These are phyloP conservation scores for Pseudogymnoascus sp. DNA, from an alignment of 2,329 filamentous ascomycete species.

Conservation along the genomic window DNA sequence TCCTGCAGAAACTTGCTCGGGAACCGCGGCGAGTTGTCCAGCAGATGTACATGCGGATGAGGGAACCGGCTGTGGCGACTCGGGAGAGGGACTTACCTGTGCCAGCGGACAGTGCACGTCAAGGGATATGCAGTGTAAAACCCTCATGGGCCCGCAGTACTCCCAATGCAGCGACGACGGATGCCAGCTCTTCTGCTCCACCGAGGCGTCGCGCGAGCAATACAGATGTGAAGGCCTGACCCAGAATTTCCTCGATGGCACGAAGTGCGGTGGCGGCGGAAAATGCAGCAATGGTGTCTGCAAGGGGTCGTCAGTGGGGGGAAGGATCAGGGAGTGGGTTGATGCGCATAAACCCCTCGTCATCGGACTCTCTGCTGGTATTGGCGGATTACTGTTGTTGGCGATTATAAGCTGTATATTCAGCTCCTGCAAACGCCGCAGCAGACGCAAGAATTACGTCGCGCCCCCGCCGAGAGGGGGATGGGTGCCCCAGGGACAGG, in stretches of 20 bases:
- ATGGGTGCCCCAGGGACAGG: neutral
- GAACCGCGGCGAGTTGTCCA: slow-evolving; percentile 65
- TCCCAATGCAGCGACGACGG: slow-evolving; percentile 65
- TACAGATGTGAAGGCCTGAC: slow-evolving; percentile 66
- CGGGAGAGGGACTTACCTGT: slow-evolving; percentile 54
- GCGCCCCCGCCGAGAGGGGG: neutral
- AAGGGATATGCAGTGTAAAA: slow-evolving; percentile 80
- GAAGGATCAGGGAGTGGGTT: slow-evolving; percentile 70
- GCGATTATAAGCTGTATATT: slow-evolving; percentile 59
- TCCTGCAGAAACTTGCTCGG: slow-evolving; percentile 73
- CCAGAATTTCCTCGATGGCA: slow-evolving; percentile 92
- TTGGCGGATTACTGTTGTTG: slow-evolving; percentile 66
- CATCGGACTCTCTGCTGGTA: slow-evolving; percentile 65
- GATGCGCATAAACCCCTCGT: slow-evolving; percentile 68
- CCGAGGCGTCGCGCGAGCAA: slow-evolving; percentile 44
- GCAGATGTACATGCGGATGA: slow-evolving; percentile 60
- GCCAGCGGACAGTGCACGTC: slow-evolving; percentile 93
- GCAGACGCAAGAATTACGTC: slow-evolving; percentile 8
- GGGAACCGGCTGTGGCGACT: slow-evolving; percentile 60
- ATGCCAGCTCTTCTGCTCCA: slow-evolving; percentile 67
- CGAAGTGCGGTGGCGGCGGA: slow-evolving; percentile 72
- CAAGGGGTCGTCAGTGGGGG: slow-evolving; percentile 57
- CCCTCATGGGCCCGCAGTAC: slow-evolving; percentile 72
- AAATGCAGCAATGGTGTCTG: slow-evolving; percentile 73
- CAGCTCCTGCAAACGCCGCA: slow-evolving; percentile 43